Evolutionary conservation across 495 filamentous ascomycete genomes (phyloP), one percentile per base, ranked within the genome.

Genomic region (Usnea hakonensis): DNA sequence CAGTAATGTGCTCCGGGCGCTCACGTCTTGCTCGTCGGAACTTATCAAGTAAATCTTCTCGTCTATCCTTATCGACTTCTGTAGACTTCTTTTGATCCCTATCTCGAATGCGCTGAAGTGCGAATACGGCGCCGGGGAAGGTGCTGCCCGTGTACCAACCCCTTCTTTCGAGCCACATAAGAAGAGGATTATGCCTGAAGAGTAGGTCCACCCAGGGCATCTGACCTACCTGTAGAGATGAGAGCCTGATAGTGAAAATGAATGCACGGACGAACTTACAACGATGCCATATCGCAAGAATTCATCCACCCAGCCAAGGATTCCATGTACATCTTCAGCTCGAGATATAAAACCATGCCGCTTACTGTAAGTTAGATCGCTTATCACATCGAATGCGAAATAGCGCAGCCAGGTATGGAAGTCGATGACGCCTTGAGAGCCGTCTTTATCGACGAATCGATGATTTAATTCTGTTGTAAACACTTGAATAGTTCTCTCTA

Each of bases 311-410:
- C 77, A 79, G 2, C 61, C 65, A 9, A 80, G 67, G 16, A 80
- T 78, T 5, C 74, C 74, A 55, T 86, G 82, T 46, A 87, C 78
- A 61, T 87, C 86, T 32, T 78, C 61, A 5, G 79, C 82, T 10
- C 80, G 74, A 26, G 77, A 76, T 3, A 90, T 65, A 65, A 89
- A 89, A 1, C 86, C 86, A 63, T 86, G 84, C 8, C 75, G 78
- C n/a, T 82, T 74, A 55, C 79, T 81, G 64, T 85, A 90, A 0
- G 85, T 85, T 17, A 89, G 77, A 67, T 73, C 79, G 74, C 87
- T 71, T 75, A 89, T 73, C 36, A 90, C 86, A 67, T 94, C 90
- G 66, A 90, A 91, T 5, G 87, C 86, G 67, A 86, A 92, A 69
- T 84, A 91, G 67, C 90, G 87, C 16, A 91, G 72, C 90, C 90